phyloP scores from a whole-genome alignment of 768 basidiomycete genomes.

The Clitopilus hobsonii region DNA sequence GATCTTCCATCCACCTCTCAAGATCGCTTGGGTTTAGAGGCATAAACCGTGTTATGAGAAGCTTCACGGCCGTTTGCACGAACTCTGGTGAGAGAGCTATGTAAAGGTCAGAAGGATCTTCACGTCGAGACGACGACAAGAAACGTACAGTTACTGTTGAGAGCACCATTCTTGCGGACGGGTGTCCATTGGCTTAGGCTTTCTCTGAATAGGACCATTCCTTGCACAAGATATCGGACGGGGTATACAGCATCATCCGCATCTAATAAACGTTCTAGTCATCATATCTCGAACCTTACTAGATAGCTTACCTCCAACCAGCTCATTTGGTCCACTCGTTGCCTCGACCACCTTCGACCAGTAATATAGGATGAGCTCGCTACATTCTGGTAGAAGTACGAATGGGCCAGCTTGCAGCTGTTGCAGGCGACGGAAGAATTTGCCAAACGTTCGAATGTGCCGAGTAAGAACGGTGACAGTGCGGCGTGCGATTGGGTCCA shows the following conservation, averaged over 20 bases:
- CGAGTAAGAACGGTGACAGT: slow-evolving; percentile 58
- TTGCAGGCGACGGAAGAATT: slow-evolving; percentile 75
- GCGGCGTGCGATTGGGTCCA: slow-evolving; percentile 32
- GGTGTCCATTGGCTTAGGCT: slow-evolving; percentile 76
- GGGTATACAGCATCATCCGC: slow-evolving; percentile 63
- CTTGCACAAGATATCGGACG: slow-evolving; percentile 76
- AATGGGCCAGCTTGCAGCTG: slow-evolving; percentile 58
- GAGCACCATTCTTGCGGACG: slow-evolving; percentile 50
- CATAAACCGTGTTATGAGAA: slow-evolving; percentile 82
- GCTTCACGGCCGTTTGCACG: slow-evolving; percentile 65
- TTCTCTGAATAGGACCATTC: slow-evolving; percentile 83
- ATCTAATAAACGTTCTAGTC: slow-evolving; percentile 36
- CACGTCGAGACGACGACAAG: background rate
- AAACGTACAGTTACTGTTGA: slow-evolving; percentile 53
- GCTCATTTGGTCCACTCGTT: slow-evolving; percentile 44
- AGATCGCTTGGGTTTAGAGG: slow-evolving; percentile 80
- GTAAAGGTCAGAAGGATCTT: slow-evolving; percentile 2
- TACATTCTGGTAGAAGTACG: slow-evolving; percentile 55
- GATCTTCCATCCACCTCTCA: slow-evolving; percentile 79
- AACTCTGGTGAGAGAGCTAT: slow-evolving; percentile 64
- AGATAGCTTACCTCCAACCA: slow-evolving; percentile 47
- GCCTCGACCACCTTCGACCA: slow-evolving; percentile 79
- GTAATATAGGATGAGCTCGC: slow-evolving; percentile 70
- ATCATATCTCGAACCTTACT: background rate
- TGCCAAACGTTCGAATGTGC: slow-evolving; percentile 70